Base-by-base conservation (phyloP, 345 rosid genomes). In the Rubroshorea leprosula region DNA sequence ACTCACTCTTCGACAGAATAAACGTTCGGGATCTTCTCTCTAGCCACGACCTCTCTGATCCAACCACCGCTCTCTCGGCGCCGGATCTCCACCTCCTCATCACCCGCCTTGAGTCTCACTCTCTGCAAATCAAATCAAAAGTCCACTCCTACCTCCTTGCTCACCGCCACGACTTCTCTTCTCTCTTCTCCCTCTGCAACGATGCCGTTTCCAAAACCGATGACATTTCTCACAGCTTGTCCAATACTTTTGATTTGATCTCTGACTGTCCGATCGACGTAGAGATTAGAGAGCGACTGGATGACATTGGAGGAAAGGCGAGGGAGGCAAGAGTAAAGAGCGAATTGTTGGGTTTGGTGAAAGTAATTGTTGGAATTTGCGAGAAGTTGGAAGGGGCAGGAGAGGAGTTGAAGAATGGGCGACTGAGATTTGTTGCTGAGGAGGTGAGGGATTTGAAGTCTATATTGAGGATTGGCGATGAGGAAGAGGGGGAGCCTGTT, bases 31-130 rank as follows among this genome's bases (percentile, higher is more conserved):
- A 93, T 51, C 99, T 89, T 50, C 99, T 93, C 67, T 65, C 97
- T 31, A 78, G 90, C 60, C 74, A 80, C 64, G 94, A 93, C 75
- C 83, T 85, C 23, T 63, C 77, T 45, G 99, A 93, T 64, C 85
- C 89, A 0, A 73, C 82, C 17, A 74, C 95, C 16, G 97, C 96
- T 0, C 86, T 93, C 44, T 76, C 99, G 23, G 90, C 96, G 45
- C 97, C 97, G 22, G 99, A 93, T 80, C 99, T 93, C 69, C 99
- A 96, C 63, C 99, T 93, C 72, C 86, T 93, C 45, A 80, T 79
- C 65, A 66, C 67, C 51, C 83, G 87, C 24, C 90, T 93, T 41
- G 97, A 93, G 59, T 80, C 96, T 18, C 97, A 89, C 64, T 89
- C 99, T 59, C 88, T 80, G 4, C 87, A 80, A 54, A 87, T 93